phyloP scores from a whole-genome alignment of 2,329 filamentous ascomycete genomes.

The Cordyceps cateniannulata region DNA sequence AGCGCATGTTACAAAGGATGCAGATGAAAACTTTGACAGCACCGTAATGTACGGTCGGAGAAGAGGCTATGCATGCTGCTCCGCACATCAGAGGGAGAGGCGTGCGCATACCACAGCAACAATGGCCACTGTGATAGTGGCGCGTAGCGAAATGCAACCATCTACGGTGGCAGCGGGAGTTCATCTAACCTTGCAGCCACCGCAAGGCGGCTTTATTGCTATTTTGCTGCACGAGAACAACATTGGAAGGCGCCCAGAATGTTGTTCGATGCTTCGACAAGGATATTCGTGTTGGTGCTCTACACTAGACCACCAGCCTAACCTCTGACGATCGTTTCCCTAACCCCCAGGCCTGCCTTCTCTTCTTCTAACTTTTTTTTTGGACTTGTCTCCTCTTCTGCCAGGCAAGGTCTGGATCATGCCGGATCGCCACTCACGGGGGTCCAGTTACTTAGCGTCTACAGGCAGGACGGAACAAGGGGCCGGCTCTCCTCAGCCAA shows the following conservation, averaged over 20 bases:
- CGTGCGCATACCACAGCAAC: background rate
- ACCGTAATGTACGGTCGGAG: too few relatives aligned
- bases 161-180: background rate
- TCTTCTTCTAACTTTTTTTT: background rate
- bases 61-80: too few relatives aligned
- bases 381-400: background rate
- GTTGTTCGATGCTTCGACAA: background rate
- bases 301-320: background rate
- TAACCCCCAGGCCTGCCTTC: background rate
- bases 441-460: background rate
- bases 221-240: background rate
- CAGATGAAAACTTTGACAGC: background rate
- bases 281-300: background rate
- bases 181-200: background rate
- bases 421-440: slow-evolving; percentile 3
- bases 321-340: background rate
- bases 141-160: slow-evolving; percentile 1
- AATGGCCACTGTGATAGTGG: background rate
- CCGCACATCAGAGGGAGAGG: too few relatives aligned
- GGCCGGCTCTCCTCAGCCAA: background rate
- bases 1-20: background rate
- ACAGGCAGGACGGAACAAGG: background rate
- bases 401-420: background rate
- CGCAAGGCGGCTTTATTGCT: background rate
- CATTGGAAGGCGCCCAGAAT: background rate